Base-by-base conservation (phyloP, 768 basidiomycete species). In the Agaricus subrufescens region DNA sequence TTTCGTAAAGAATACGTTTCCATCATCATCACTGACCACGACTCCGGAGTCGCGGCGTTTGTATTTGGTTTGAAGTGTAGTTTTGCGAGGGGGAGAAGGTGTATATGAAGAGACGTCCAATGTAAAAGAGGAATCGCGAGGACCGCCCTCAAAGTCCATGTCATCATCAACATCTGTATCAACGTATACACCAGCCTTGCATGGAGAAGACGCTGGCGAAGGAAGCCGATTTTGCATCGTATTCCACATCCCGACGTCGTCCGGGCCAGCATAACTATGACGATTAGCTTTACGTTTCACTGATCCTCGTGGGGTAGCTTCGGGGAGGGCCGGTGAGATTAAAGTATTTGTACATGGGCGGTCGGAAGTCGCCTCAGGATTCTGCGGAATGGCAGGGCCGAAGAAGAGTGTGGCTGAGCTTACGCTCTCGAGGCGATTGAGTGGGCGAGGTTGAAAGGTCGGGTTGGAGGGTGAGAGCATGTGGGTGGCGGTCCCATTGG, bases 41-140 rank as follows among this genome's bases (percentile, higher is more conserved):
- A 86, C 70, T 11, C 85, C 82, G 1, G 87, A 88, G 66, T 90
- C 87, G 11, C 83, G 75, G n/a, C 82, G 79, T 52, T 81, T 81
- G 70, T 81, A 90, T 69, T 91, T 92, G 63, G 79, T 82, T 29
- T 81, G 81, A 44, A 89, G 65, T 30, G 75, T 46, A 61, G 69
- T 69, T 69, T 75, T 71, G 57, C 75, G 64, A 48, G 75, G 67
- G 3, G 79, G 87, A 31, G 79, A 83, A 11, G 87, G 86, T 0
- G 85, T 85, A 42, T 73, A 75, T 26, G 75, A 73, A 1, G 79
- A 81, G 38, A 87, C 68, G 54, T 68, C 82, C 62, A 86, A 76
- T 12, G 76, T 65, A 52, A 89, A 86, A 0, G 86, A 83, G 0
- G 80, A 70, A 47, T 81, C 75, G 0, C 60, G 71, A 23, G 69